Evolutionary conservation across 257 asterid genomes (phyloP), one percentile per base, ranked within the genome.

Genomic region (Datura wrightii): DNA sequence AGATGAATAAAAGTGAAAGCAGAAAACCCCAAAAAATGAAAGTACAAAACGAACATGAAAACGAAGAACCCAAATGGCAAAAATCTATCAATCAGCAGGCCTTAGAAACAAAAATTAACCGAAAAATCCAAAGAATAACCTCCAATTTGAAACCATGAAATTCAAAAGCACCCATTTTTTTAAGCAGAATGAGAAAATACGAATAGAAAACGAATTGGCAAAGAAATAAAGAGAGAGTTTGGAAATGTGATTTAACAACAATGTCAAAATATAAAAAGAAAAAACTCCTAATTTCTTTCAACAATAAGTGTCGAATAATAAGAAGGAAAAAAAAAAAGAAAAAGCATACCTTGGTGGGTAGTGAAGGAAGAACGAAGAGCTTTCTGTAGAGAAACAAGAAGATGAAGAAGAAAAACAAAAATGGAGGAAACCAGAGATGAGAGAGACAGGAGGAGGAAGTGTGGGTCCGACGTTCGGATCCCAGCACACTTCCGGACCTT

Each of bases 401-500:
- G 13, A n/a, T 18, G 24, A 13, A 76, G 46, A 13, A 76, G 59
- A 50, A 31, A 5, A 46, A 7, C 36, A 70, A 76, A 52, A 76
- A 76, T 50, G 48, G 15, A 31, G 63, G 63, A 52, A 78, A 9
- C 3, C 60, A 52, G 82, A 78, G 48, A 52, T 7, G 11, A 15
- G 63, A 37, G 18, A 63, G 13, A 34, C 4, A 4, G 71, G 41
- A 13, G 4, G 13, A 76, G 63, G 82, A 78, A 78, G 82, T 78
- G 82, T 52, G 62, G 63, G 63, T 78, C 82, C 82, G 82, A 52
- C 16, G 48, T 13, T 67, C 63, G 82, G 82, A 78, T 78, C 82
- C 82, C 50, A 76, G 10, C 82, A 78, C 82, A 78, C 82, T 78
- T 78, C 82, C 82, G 5, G 15, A 78, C 82, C 82, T 52, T 37